A percentile compares a stretch with the other conserved stretches of the same genome.
These are phyloP conservation scores for Dendrocalamus latiflorus DNA, from an alignment of 202 grass and related monocot genomes.

Conservation along the genomic window DNA sequence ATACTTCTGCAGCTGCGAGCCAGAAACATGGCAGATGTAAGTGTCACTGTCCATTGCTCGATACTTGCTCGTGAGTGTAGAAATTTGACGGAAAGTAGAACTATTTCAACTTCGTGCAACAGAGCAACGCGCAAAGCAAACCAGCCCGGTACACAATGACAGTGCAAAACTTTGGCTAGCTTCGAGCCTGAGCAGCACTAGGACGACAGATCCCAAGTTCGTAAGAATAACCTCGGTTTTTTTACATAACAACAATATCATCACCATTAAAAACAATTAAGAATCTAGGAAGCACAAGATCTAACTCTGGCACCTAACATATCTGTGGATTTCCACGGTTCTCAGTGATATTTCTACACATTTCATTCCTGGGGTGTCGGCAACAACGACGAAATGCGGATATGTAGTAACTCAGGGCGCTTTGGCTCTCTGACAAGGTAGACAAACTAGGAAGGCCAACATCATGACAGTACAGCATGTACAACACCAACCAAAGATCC, in stretches of 20 bases:
- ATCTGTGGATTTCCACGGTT: slow-evolving; percentile 36
- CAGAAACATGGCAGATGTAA: not conserved
- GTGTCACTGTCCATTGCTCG: not conserved
- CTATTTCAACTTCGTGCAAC: not conserved
- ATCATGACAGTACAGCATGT: slow-evolving; percentile 30
- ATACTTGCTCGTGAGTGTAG: not conserved
- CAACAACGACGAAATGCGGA: not conserved
- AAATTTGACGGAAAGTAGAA: not conserved
- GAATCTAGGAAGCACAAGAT: slow-evolving; percentile 24
- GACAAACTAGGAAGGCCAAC: slow-evolving; percentile 18
- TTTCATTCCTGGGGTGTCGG: no score
- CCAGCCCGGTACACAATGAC: not conserved
- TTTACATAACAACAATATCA: slow-evolving; percentile 15
- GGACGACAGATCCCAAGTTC: not conserved
- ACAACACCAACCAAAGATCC: slow-evolving; percentile 38
- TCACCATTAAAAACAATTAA: slow-evolving; percentile 12
- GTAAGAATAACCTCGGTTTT: not conserved
- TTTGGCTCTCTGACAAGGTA: not conserved
- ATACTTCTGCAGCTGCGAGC: not conserved
- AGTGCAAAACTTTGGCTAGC: not conserved
- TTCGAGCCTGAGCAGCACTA: not conserved
- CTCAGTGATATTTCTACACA: slow-evolving; percentile 30
- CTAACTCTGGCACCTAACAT: slow-evolving; percentile 20
- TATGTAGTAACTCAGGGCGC: not conserved
- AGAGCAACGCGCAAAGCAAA: not conserved